Conservation (phyloP, 106 monocot genomes). For the Dendrobium huoshanense region DNA sequence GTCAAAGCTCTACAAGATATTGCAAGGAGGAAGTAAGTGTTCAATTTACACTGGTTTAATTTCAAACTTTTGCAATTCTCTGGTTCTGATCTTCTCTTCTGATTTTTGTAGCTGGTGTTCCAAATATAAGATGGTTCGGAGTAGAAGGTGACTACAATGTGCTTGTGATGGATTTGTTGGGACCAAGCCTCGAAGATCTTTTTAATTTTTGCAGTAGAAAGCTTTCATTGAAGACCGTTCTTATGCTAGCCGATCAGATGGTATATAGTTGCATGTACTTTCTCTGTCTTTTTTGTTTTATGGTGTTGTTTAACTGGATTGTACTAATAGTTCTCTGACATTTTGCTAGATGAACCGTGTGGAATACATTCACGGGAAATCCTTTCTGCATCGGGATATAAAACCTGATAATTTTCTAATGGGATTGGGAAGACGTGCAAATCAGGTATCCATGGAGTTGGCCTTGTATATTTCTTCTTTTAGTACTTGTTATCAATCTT, state of each 20-base stretch:
- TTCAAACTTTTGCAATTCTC: not conserved
- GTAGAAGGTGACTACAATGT: slow-evolving; percentile 95
- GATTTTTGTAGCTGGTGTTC: slow-evolving; percentile 64
- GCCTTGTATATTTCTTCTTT: not conserved
- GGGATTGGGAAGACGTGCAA: slow-evolving; percentile 90
- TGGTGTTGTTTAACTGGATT: not conserved
- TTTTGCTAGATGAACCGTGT: slow-evolving; percentile 63
- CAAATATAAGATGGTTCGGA: slow-evolving; percentile 88
- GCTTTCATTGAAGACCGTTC: slow-evolving; percentile 80
- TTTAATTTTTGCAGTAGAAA: slow-evolving; percentile 92
- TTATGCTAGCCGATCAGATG: slow-evolving; percentile 98
- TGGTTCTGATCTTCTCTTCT: not conserved
- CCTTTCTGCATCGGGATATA: slow-evolving; percentile 91
- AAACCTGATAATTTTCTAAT: slow-evolving; percentile 98
- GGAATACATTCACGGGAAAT: slow-evolving; percentile 83
- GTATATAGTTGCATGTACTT: slow-evolving; percentile 22
- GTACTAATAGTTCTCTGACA: not conserved
- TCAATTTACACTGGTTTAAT: not conserved
- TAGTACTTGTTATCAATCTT: not conserved
- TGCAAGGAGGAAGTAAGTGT: slow-evolving; percentile 32
- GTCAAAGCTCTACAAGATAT: slow-evolving; percentile 26
- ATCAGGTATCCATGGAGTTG: slow-evolving; percentile 49
- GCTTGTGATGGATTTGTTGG: slow-evolving; percentile 89
- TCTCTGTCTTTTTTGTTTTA: not conserved
- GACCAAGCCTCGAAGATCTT: slow-evolving; percentile 91